These are phyloP conservation scores for Ceratocystis destructans DNA, from an alignment of 2,329 filamentous ascomycete genomes.

Conservation along the genomic window DNA sequence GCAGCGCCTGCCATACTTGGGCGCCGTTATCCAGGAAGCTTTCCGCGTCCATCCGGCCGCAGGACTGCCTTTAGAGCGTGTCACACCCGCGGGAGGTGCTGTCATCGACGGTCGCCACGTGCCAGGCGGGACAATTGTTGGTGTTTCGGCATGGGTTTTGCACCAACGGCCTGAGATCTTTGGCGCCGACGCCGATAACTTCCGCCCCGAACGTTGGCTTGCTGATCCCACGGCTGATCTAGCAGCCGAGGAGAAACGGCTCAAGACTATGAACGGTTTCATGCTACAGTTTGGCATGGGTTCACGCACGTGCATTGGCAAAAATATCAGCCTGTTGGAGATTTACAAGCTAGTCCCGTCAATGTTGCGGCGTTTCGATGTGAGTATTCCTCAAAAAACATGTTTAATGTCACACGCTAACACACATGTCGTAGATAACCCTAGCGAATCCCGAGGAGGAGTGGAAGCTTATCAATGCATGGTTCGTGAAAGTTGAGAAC, in stretches of 20 bases:
- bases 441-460: slow-evolving; percentile 35
- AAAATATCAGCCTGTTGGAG: slow-evolving; percentile 49
- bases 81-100: slow-evolving; percentile 51
- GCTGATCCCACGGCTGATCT: slow-evolving; percentile 29
- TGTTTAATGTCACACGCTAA: background rate
- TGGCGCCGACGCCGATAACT: slow-evolving; percentile 51
- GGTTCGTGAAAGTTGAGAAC: slow-evolving; percentile 49
- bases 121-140: slow-evolving; percentile 58
- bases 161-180: slow-evolving; percentile 49
- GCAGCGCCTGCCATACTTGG: slow-evolving; percentile 59
- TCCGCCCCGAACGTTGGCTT: slow-evolving; percentile 55
- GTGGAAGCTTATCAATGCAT: slow-evolving; percentile 47
- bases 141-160: slow-evolving; percentile 62
- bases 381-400: slow-evolving; percentile 23
- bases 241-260: slow-evolving; percentile 35
- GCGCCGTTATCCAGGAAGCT: slow-evolving; percentile 64
- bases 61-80: slow-evolving; percentile 57
- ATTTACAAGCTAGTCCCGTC: slow-evolving; percentile 50
- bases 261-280: slow-evolving; percentile 53
- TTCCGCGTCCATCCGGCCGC: slow-evolving; percentile 64
- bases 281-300: slow-evolving; percentile 65
- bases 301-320: slow-evolving; percentile 55
- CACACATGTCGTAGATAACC: slow-evolving; percentile 1
- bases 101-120: slow-evolving; percentile 48
- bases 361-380: slow-evolving; percentile 51